Conservation (phyloP, 2,329 filamentous ascomycete genomes). For the Sclerotinia spermophila region DNA sequence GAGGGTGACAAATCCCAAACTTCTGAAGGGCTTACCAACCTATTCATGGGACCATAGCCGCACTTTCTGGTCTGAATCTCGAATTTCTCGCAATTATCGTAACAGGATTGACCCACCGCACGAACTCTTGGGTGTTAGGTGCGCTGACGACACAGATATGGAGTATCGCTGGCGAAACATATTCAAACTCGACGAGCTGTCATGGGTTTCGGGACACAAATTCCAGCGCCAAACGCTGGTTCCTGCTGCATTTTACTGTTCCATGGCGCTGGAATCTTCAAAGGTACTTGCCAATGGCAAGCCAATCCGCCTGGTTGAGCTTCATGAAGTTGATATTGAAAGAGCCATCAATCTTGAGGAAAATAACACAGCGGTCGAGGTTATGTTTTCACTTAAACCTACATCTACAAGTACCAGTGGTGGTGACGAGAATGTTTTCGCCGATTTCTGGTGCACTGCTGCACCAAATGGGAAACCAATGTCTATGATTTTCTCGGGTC, state of each 20-base stretch:
- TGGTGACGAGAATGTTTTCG: background rate
- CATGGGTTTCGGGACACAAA: conserved; percentile 36
- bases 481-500: conserved; percentile 11
- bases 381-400: conserved; percentile 19
- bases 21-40: conserved; percentile 45
- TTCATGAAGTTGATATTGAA: conserved; percentile 24
- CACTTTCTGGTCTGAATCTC: conserved; percentile 51
- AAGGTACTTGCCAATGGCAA: conserved; percentile 15
- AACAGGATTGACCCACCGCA: conserved; percentile 44
- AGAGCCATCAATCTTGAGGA: conserved; percentile 24
- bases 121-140: conserved; percentile 33
- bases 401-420: background rate
- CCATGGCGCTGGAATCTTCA: conserved; percentile 36
- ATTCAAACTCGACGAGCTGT: conserved; percentile 27
- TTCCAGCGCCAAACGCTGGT: conserved; percentile 30
- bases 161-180: conserved; percentile 36
- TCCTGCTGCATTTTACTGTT: conserved; percentile 35
- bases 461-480: conserved; percentile 5
- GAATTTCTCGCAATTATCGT: conserved; percentile 44
- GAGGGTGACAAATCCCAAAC: background rate
- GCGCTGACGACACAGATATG: conserved; percentile 22
- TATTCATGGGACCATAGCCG: conserved; percentile 54
- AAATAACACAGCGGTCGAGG: conserved; percentile 23
- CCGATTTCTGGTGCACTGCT: conserved; percentile 15
- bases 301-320: conserved; percentile 30